Conservation (phyloP, 306 rosid genomes). For the Lupinus albus region DNA sequence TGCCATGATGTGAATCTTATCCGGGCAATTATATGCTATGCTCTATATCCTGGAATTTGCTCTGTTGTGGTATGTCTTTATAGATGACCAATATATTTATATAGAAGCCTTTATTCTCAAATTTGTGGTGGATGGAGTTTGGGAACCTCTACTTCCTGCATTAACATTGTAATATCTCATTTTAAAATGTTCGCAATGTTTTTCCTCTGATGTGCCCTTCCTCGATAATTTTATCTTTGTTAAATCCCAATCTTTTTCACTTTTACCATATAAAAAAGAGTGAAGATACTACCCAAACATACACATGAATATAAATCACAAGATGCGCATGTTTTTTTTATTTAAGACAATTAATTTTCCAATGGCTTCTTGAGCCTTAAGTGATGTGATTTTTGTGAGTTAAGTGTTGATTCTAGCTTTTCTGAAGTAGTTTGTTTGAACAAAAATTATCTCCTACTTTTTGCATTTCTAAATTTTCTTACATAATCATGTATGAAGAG, state of each 20-base stretch:
- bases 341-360: slow-evolving; percentile 6
- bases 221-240: slow-evolving; percentile 18
- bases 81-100: slow-evolving; percentile 1
- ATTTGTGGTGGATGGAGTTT: slow-evolving; percentile 8
- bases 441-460: slow-evolving; percentile 1
- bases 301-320: neutral
- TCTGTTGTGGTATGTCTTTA: slow-evolving; percentile 75
- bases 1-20: slow-evolving; percentile 71
- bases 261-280: neutral
- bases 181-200: slow-evolving; percentile 5
- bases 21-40: slow-evolving; percentile 84
- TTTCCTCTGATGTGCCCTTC: slow-evolving; percentile 11
- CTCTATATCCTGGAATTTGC: slow-evolving; percentile 91
- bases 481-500: slow-evolving; percentile 16
- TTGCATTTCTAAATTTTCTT: slow-evolving; percentile 22
- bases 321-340: slow-evolving; percentile 12
- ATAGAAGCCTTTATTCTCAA: slow-evolving; percentile 12
- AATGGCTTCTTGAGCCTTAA: slow-evolving; percentile 22
- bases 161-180: slow-evolving; percentile 15
- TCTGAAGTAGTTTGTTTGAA: neutral
- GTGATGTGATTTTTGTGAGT: neutral
- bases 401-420: slow-evolving; percentile 1
- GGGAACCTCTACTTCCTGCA: neutral
- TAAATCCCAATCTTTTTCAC: slow-evolving; percentile 6
- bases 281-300: neutral